Percentiles rank a stretch among this genome's conserved stretches.
These are phyloP conservation scores for Lodderomyces margitis DNA, from an alignment of 1,139 yeast species.

Conservation along the genomic window DNA sequence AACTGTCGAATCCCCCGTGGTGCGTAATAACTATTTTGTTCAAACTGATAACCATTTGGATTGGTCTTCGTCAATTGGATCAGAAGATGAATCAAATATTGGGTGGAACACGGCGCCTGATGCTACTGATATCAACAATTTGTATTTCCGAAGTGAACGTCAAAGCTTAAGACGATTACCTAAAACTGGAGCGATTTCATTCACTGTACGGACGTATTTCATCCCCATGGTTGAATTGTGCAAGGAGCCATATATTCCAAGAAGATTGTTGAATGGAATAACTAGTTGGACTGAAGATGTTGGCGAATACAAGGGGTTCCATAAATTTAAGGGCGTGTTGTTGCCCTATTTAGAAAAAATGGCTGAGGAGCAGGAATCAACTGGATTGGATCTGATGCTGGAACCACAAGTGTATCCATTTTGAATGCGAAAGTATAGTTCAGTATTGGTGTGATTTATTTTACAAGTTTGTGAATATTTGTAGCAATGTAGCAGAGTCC, in stretches of 20 bases:
- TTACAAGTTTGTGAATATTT: too few species aligned
- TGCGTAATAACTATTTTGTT: conserved; percentile 62
- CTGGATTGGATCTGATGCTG: conserved; percentile 38
- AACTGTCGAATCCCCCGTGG: conserved; percentile 56
- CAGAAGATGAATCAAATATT: conserved; percentile 48
- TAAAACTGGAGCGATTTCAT: conserved; percentile 54
- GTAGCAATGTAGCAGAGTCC: too few species aligned
- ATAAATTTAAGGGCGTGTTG: conserved; percentile 50
- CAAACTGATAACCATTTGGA: conserved; percentile 63
- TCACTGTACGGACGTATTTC: conserved; percentile 65
- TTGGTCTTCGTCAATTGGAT: conserved; percentile 65
- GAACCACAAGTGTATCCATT: conserved; percentile 46
- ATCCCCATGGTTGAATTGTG: conserved; percentile 52
- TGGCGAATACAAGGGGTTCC: conserved; percentile 56
- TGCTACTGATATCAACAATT: conserved; percentile 43
- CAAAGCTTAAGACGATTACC: conserved; percentile 71
- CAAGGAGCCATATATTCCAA: conserved; percentile 59
- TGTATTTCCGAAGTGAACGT: conserved; percentile 63
- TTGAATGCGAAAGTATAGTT: conserved; percentile 18
- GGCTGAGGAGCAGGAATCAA: conserved; percentile 50
- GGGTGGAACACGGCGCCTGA: conserved; percentile 61
- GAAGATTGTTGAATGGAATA: conserved; percentile 57
- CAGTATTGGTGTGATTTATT: not conserved
- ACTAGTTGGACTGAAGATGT: conserved; percentile 60
- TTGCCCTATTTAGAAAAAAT: conserved; percentile 53